phyloP scores from a whole-genome alignment of 148 eudicot genomes.

The Fagopyrum homotropicum region DNA sequence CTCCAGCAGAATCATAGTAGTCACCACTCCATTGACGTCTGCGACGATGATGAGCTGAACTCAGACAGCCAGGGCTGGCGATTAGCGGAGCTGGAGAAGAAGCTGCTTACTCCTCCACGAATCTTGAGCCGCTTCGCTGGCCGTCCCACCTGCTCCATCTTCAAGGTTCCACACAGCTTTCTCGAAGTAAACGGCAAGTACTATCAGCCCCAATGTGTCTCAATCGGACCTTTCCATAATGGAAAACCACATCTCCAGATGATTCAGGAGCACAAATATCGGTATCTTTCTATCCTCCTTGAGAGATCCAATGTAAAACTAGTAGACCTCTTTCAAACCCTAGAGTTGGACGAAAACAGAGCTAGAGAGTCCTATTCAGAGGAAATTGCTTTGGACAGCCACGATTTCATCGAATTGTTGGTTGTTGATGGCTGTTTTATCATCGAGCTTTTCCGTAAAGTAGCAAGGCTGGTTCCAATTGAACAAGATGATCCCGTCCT shows the following conservation, averaged over 20 bases:
- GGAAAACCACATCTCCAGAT: constrained; percentile 35
- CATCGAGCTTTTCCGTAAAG: constrained; percentile 54
- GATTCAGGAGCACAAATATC: constrained; percentile 78
- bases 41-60: neutral
- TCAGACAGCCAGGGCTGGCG: neutral
- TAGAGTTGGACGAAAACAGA: constrained; percentile 31
- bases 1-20: neutral
- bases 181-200: constrained; percentile 36
- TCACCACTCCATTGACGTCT: neutral
- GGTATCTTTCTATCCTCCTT: constrained; percentile 38
- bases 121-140: constrained; percentile 57
- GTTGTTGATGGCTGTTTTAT: constrained; percentile 82
- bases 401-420: constrained; percentile 55
- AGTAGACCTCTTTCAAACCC: constrained; percentile 26
- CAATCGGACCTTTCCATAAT: constrained; percentile 66
- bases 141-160: constrained; percentile 54
- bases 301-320: constrained; percentile 24
- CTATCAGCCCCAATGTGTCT: constrained; percentile 56
- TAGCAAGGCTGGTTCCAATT: constrained; percentile 25
- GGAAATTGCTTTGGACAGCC: constrained; percentile 6
- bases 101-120: constrained; percentile 27
- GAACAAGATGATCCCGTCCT: constrained; percentile 56
- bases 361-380: constrained; percentile 59
- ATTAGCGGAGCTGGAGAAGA: constrained; percentile 12
- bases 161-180: constrained; percentile 59